These are phyloP conservation scores for Salix suchowensis DNA, from an alignment of 345 rosid genomes.

Conservation along the genomic window DNA sequence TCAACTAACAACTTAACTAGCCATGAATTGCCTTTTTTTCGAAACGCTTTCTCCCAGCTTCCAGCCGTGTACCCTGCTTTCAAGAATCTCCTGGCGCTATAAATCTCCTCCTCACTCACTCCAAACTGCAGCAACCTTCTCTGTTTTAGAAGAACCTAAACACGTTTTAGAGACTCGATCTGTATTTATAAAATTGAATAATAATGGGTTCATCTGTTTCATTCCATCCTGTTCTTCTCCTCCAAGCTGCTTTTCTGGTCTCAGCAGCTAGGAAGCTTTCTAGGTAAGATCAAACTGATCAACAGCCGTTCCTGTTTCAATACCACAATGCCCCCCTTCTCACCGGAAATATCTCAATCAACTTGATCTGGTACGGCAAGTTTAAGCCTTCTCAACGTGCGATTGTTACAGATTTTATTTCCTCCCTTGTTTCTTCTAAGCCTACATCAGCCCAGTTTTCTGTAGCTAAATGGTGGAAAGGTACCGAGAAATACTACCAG, in stretches of 20 bases:
- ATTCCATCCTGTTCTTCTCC: background rate
- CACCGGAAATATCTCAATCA: slow-evolving; percentile 1
- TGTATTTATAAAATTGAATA: background rate
- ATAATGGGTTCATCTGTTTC: slow-evolving; percentile 5
- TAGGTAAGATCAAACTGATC: background rate
- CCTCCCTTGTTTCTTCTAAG: slow-evolving; percentile 8
- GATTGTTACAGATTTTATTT: slow-evolving; percentile 14
- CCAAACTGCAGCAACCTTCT: background rate
- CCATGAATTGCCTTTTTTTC: background rate
- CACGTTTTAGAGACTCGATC: background rate
- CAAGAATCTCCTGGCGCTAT: background rate
- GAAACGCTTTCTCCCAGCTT: background rate
- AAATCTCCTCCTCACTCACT: background rate
- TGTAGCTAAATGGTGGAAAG: slow-evolving; percentile 16
- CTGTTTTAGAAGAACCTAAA: background rate
- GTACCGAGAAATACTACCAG: slow-evolving; percentile 4
- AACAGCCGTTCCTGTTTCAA: background rate
- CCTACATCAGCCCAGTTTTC: background rate
- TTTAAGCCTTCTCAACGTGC: slow-evolving; percentile 18
- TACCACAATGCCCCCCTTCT: slow-evolving; percentile 19
- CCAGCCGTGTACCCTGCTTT: background rate
- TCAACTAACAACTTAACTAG: too few relatives aligned
- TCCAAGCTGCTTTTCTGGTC: background rate
- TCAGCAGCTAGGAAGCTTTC: background rate
- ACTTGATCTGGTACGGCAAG: slow-evolving; percentile 18